Percentiles rank a stretch among this genome's conserved stretches.
Conservation (phyloP, 2,329 filamentous ascomycete species). For the Aspergillus jensenii region DNA sequence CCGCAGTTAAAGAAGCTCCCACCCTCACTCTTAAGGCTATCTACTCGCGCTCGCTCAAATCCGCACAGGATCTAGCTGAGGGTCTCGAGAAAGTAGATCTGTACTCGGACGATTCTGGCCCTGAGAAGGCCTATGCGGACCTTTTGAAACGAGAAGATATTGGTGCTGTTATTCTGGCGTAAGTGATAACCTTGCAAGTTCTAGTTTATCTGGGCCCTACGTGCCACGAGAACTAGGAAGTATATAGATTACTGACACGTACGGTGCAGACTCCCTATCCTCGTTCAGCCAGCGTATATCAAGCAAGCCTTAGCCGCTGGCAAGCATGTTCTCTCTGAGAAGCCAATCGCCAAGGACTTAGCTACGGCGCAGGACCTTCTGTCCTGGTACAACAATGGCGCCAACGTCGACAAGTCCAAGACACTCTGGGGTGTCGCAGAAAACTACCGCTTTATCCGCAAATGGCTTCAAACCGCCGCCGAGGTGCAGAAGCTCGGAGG, state of each 20-base stretch:
- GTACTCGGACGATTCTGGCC: conserved; percentile 55
- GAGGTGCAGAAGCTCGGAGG: conserved; percentile 49
- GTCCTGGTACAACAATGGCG: conserved; percentile 50
- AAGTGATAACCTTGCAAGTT: conserved; percentile 16
- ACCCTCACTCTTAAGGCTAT: conserved; percentile 54
- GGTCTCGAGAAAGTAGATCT: conserved; percentile 44
- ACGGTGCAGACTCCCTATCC: conserved; percentile 50
- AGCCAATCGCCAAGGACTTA: conserved; percentile 58
- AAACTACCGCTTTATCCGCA: conserved; percentile 56
- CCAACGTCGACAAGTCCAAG: conserved; percentile 40
- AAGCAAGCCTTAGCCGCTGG: conserved; percentile 49
- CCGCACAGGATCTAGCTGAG: conserved; percentile 47
- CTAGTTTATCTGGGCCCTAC: not conserved
- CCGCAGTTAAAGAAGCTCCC: conserved; percentile 50
- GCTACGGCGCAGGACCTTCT: conserved; percentile 52
- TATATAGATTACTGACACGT: not conserved
- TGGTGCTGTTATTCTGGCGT: conserved; percentile 53
- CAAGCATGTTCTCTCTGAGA: conserved; percentile 59
- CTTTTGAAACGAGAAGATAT: conserved; percentile 52
- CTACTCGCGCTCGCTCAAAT: conserved; percentile 58
- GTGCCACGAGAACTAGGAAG: not conserved
- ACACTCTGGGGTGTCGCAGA: conserved; percentile 54
- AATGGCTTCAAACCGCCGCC: conserved; percentile 47
- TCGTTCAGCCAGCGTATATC: conserved; percentile 53
- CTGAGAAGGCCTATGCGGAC: conserved; percentile 46